Evolutionary conservation across 768 basidiomycete genomes (phyloP).

Genomic region (Phaeotremella fagi): DNA sequence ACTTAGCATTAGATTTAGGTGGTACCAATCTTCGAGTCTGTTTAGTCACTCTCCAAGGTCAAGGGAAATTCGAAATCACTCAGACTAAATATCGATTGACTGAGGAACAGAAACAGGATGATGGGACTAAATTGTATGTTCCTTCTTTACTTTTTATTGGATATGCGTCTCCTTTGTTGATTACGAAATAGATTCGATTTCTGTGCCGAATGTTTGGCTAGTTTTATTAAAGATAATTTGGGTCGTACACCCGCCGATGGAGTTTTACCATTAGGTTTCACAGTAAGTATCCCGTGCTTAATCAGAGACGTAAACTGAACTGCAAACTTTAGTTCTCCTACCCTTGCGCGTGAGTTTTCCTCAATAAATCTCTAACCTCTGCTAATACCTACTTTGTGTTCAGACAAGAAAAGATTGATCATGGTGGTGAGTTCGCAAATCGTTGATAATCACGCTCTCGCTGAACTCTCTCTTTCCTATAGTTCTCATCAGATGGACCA

Average conservation of each 20-base stretch:
- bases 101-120: constrained; percentile 96
- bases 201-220: constrained; percentile 87
- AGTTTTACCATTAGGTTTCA: constrained; percentile 80
- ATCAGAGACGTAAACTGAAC: background rate
- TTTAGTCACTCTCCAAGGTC: constrained; percentile 83
- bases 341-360: constrained; percentile 70
- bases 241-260: constrained; percentile 51
- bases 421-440: constrained; percentile 54
- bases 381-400: constrained; percentile 8
- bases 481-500: constrained; percentile 96
- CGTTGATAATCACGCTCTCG: background rate
- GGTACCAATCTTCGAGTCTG: constrained; percentile 99
- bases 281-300: constrained; percentile 58
- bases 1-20: constrained; percentile 65
- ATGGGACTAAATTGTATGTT: constrained; percentile 76
- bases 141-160: background rate
- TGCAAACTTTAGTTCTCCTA: constrained; percentile 68
- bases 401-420: constrained; percentile 91
- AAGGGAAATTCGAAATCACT: constrained; percentile 94
- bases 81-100: constrained; percentile 95
- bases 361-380: background rate
- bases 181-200: constrained; percentile 63
- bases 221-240: constrained; percentile 72
- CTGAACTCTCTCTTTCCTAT: constrained; percentile 12
- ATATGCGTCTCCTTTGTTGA: background rate